phyloP scores from a whole-genome alignment of 331 rosid genomes.

The Rosa hybrid region DNA sequence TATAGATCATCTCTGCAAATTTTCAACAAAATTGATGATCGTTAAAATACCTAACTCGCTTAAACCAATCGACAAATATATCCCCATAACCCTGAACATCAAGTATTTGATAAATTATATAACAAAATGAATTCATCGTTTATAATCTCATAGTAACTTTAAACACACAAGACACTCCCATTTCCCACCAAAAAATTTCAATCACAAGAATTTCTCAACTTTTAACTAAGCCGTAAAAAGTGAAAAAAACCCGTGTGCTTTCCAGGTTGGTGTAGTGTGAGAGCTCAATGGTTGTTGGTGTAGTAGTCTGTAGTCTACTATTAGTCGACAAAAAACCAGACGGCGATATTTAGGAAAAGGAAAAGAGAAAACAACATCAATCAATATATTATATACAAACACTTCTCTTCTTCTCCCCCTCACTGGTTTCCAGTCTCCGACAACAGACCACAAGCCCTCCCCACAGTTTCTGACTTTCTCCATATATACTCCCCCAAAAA shows the following conservation, averaged over 20 bases:
- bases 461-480: background rate
- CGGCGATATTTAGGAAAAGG: background rate
- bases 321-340: constrained; percentile 3
- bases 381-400: background rate
- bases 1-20: too few relatives aligned
- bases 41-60: too few relatives aligned
- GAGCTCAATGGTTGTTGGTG: background rate
- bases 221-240: background rate
- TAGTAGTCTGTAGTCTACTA: background rate
- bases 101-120: too few relatives aligned
- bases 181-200: background rate
- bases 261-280: background rate
- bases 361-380: background rate
- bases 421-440: constrained; percentile 12
- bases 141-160: background rate
- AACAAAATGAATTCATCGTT: too few relatives aligned
- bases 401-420: background rate
- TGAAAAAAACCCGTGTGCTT: background rate
- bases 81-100: too few relatives aligned
- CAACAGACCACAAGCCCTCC: background rate
- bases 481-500: background rate
- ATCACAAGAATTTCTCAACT: background rate
- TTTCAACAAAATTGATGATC: too few relatives aligned
- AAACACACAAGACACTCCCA: background rate
- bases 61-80: too few relatives aligned